phyloP scores from a whole-genome alignment of 2,329 filamentous ascomycete species.

The Aureobasidium zeae region DNA sequence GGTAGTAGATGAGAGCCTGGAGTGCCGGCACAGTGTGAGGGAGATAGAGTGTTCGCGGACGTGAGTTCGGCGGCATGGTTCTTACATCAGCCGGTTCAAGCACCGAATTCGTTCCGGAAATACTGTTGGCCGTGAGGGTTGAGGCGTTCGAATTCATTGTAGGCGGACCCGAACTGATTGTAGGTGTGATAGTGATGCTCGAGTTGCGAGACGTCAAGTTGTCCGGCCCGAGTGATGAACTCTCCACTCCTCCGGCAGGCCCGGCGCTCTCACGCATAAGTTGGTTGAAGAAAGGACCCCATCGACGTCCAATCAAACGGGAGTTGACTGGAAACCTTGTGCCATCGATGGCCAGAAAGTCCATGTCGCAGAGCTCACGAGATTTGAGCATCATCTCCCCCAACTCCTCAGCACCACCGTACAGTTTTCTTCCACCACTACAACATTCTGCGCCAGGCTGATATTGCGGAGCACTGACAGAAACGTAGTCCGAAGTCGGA shows the following conservation, averaged over 20 bases:
- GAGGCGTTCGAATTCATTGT: conserved; percentile 42
- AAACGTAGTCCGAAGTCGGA: conserved; percentile 75
- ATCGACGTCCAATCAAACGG: conserved; percentile 72
- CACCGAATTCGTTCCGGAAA: conserved; percentile 24
- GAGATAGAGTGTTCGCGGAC: conserved; percentile 81
- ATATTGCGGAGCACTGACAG: conserved; percentile 58
- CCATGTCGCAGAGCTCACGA: conserved; percentile 91
- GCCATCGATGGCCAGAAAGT: conserved; percentile 82
- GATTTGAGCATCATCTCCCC: conserved; percentile 70
- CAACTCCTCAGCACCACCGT: conserved; percentile 70
- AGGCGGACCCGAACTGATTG: conserved; percentile 44
- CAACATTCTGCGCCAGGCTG: conserved; percentile 38
- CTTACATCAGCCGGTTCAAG: conserved; percentile 44
- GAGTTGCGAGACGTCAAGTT: conserved; percentile 58
- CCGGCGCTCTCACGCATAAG: conserved; percentile 68
- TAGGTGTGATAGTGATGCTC: conserved; percentile 73
- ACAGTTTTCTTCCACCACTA: conserved; percentile 67
- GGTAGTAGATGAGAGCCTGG: conserved; percentile 80
- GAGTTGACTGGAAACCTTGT: conserved; percentile 93
- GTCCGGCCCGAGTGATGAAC: conserved; percentile 60
- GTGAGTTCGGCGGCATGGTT: conserved; percentile 47
- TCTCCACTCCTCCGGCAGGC: conserved; percentile 61
- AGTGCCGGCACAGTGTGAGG: conserved; percentile 86
- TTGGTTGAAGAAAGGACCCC: conserved; percentile 94
- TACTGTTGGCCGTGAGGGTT: conserved; percentile 34